Evolutionary conservation across 768 basidiomycete genomes (phyloP).

Genomic region (Polyporus arcularius): DNA sequence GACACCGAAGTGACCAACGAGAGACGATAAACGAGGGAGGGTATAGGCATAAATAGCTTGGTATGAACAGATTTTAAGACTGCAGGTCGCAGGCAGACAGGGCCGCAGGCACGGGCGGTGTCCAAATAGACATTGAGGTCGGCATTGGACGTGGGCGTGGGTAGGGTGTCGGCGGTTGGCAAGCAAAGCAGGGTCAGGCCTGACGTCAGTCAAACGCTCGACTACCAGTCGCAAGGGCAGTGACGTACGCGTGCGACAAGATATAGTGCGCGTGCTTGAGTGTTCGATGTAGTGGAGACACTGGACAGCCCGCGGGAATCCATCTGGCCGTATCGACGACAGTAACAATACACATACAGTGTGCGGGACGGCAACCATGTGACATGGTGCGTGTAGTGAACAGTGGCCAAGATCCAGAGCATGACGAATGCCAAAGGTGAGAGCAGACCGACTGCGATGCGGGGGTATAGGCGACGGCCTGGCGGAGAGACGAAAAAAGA

Average conservation of each 20-base stretch:
- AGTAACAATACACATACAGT: slow-evolving; percentile 21
- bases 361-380: slow-evolving; percentile 8
- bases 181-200: neutral
- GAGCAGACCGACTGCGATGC: slow-evolving; percentile 18
- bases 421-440: slow-evolving; percentile 3
- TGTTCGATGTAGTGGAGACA: slow-evolving; percentile 13
- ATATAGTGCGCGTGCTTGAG: slow-evolving; percentile 10
- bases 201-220: neutral
- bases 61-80: slow-evolving; percentile 12
- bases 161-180: neutral
- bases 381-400: neutral
- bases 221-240: neutral
- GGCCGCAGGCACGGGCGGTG: neutral
- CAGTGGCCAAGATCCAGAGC: neutral
- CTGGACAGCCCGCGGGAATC: slow-evolving; percentile 11
- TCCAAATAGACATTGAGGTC: too few species aligned
- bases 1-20: slow-evolving; percentile 5
- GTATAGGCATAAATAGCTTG: slow-evolving; percentile 21
- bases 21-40: slow-evolving; percentile 6
- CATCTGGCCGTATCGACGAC: slow-evolving; percentile 16
- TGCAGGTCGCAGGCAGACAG: neutral
- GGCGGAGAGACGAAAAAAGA: slow-evolving; percentile 2
- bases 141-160: neutral
- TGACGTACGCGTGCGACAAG: slow-evolving; percentile 18
- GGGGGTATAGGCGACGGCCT: slow-evolving; percentile 20